phyloP scores from a whole-genome alignment of 2,329 filamentous ascomycete genomes.

The Chalaropsis ovoidea region DNA sequence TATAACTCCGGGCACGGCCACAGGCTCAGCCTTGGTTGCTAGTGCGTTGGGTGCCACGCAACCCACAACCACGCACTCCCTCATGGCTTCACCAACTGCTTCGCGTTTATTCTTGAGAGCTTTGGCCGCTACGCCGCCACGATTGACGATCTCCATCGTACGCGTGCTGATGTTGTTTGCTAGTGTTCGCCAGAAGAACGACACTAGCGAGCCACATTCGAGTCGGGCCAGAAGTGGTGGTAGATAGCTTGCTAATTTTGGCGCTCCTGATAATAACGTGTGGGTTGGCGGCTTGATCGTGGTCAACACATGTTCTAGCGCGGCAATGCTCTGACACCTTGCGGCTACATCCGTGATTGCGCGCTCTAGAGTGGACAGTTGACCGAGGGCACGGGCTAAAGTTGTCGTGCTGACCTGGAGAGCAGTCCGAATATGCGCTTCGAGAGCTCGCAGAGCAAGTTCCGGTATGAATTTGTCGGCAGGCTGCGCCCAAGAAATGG shows the following conservation, averaged over 20 bases:
- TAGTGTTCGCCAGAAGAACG: conserved; percentile 87
- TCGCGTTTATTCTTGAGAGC: conserved; percentile 68
- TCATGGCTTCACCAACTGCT: conserved; percentile 63
- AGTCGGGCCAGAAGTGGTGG: conserved; percentile 56
- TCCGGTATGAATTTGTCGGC: conserved; percentile 52
- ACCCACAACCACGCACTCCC: conserved; percentile 72
- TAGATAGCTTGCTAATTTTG: conserved; percentile 2
- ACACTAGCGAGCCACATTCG: conserved; percentile 76
- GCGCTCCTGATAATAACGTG: conserved; percentile 45
- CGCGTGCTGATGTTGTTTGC: conserved; percentile 65
- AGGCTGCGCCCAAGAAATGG: conserved; percentile 34
- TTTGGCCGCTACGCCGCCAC: conserved; percentile 74
- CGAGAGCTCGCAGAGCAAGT: conserved; percentile 64
- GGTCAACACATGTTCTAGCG: conserved; percentile 67
- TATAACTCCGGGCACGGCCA: conserved; percentile 35
- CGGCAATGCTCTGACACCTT: conserved; percentile 84
- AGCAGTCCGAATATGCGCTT: conserved; percentile 70
- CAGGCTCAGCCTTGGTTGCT: conserved; percentile 22
- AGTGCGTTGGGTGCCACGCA: conserved; percentile 55
- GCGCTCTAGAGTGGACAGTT: conserved; percentile 71
- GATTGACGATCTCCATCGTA: conserved; percentile 73
- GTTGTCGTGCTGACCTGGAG: conserved; percentile 68
- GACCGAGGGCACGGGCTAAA: conserved; percentile 64
- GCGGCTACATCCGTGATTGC: conserved; percentile 71
- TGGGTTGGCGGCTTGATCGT: conserved; percentile 58